Base-by-base conservation (phyloP, 805 yeast species). In the Lipomyces sp. region DNA sequence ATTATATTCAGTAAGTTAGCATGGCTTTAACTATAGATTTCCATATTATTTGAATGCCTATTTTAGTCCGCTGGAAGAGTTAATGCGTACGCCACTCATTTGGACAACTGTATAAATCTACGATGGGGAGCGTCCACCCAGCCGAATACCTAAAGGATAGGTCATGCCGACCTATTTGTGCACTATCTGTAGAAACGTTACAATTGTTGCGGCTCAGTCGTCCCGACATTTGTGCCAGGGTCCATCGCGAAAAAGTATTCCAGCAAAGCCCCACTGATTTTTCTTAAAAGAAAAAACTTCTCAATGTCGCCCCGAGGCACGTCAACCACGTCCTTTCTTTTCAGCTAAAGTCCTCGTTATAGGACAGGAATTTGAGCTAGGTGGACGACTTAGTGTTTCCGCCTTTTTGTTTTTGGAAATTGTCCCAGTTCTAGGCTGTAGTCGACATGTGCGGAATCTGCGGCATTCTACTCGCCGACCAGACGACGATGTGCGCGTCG, bases 361-460 rank as follows among this genome's bases (percentile, higher is more conserved):
- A 5, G 30, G 48, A 32, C 13, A 33, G 48, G 59, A 30, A 51
- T 29, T 32, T 51, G 24, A 32, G 15, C 34, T 51, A 51, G 10
- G 54, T 51, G 30, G 15, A 29, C 7, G 6, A 32, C 34, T n/a
- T 10, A 29, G 15, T 3, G 30, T 11, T 18, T 51, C 32, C 7
- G 7, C 10, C 34, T 18, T 34, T 51, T 51, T n/a, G n/a, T 51
- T n/a, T 2, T n/a, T 13, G 53, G 42, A 3, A 3, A 15, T 42
- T 42, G 48, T 42, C n/a, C 48, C 48, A 4, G 8, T 35, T 35
- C 48, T 42, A 42, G 48, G 48, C 48, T 42, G 48, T 33, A n/a
- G 34, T 37, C 11, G 30, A 30, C 53, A 95, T 94, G 99, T 95
- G 99, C 86, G 99, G 99, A 73, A 88, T 95, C 69, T 80, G 94